phyloP scores from a whole-genome alignment of 2,329 filamentous ascomycete species.

The Aspergillus quadrilineatus region DNA sequence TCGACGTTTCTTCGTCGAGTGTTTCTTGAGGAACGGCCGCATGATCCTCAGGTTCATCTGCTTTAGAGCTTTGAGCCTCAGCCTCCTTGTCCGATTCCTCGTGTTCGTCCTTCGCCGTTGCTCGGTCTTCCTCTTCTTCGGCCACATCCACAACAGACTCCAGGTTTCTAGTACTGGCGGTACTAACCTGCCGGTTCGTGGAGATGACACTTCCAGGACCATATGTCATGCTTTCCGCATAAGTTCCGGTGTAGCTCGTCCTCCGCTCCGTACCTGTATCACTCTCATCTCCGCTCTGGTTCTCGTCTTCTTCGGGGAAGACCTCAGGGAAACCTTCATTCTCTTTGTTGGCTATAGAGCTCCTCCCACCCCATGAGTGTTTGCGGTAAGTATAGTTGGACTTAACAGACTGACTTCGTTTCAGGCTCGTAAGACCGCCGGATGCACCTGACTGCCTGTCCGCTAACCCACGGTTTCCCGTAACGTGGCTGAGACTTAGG shows the following conservation, averaged over 20 bases:
- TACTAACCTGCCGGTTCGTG: slow-evolving; percentile 41
- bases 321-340: slow-evolving; percentile 61
- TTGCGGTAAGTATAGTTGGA: slow-evolving; percentile 63
- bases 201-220: slow-evolving; percentile 42
- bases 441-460: slow-evolving; percentile 36
- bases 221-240: slow-evolving; percentile 44
- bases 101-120: slow-evolving; percentile 9
- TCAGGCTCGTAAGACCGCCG: slow-evolving; percentile 58
- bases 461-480: slow-evolving; percentile 58
- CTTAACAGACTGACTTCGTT: slow-evolving; percentile 76
- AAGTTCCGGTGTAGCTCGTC: slow-evolving; percentile 44
- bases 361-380: slow-evolving; percentile 64
- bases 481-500: slow-evolving; percentile 86
- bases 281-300: slow-evolving; percentile 46
- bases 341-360: slow-evolving; percentile 55
- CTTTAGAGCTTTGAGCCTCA: background rate
- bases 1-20: slow-evolving; percentile 23
- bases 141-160: slow-evolving; percentile 27
- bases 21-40: slow-evolving; percentile 21
- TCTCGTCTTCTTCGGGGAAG: slow-evolving; percentile 52
- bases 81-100: background rate
- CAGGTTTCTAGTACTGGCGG: slow-evolving; percentile 39
- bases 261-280: slow-evolving; percentile 51
- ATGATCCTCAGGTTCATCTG: slow-evolving; percentile 11
- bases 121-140: slow-evolving; percentile 17